Evolutionary conservation across 2,329 filamentous ascomycete species (phyloP).

Genomic region (Aureobasidium uvarum): DNA sequence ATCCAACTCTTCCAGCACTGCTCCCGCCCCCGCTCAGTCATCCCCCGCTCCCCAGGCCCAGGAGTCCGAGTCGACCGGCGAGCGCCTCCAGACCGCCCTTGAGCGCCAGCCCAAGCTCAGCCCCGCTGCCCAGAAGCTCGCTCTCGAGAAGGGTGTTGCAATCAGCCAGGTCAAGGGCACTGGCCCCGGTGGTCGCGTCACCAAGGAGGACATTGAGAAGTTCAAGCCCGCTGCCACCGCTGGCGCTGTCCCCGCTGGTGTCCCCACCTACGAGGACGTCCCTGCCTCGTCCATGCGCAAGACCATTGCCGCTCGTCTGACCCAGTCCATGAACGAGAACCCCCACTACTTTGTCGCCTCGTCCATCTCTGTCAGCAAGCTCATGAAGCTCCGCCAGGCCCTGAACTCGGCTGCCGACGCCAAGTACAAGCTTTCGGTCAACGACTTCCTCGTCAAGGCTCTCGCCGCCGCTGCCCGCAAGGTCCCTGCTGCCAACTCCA

Average conservation of each 20-base stretch:
- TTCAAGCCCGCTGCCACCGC: constrained; percentile 53
- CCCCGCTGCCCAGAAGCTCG: constrained; percentile 74
- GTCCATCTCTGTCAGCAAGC: constrained; percentile 87
- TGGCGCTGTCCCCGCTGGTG: constrained; percentile 51
- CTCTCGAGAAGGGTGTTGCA: constrained; percentile 78
- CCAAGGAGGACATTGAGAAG: constrained; percentile 91
- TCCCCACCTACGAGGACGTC: constrained; percentile 72
- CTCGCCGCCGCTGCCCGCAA: constrained; percentile 84
- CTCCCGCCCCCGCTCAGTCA: constrained; percentile 53
- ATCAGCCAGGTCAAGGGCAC: constrained; percentile 80
- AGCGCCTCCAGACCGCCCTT: constrained; percentile 77
- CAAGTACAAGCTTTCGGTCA: constrained; percentile 99
- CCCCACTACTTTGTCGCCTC: constrained; percentile 98
- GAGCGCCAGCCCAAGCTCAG: constrained; percentile 75
- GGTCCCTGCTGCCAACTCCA: constrained; percentile 93
- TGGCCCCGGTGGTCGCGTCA: constrained; percentile 81
- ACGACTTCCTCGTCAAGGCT: constrained; percentile 99
- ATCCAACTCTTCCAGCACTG: constrained; percentile 57
- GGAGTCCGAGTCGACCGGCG: constrained; percentile 70
- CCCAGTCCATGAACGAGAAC: constrained; percentile 87
- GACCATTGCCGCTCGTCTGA: constrained; percentile 88
- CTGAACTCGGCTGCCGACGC: constrained; percentile 86
- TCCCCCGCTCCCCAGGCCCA: constrained; percentile 56
- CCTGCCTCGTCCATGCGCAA: constrained; percentile 94
- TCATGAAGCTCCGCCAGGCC: constrained; percentile 91